Percentiles rank a stretch among this genome's conserved stretches.
Conservation (phyloP, 345 rosid species). For the Streptanthus diversifolius region DNA sequence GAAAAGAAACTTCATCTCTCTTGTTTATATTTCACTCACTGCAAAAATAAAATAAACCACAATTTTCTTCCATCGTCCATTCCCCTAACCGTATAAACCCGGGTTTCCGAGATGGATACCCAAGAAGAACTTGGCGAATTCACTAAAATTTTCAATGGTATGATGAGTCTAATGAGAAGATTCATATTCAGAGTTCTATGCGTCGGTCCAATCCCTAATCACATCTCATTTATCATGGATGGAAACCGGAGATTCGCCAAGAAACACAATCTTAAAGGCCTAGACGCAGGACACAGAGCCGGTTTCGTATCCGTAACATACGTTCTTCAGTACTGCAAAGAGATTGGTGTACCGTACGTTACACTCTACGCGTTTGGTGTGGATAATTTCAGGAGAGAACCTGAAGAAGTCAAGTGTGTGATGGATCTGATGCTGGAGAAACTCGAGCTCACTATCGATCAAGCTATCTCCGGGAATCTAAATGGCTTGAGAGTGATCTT, state of each 20-base stretch:
- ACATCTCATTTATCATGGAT: conserved; percentile 36
- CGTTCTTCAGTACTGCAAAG: conserved; percentile 55
- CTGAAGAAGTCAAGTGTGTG: conserved; percentile 56
- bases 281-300: conserved; percentile 43
- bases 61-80: neutral
- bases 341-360: conserved; percentile 53
- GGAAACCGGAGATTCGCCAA: conserved; percentile 34
- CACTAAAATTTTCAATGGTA: neutral
- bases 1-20: neutral
- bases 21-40: conserved; percentile 7
- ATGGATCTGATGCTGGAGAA: conserved; percentile 47
- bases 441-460: conserved; percentile 5
- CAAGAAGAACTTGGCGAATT: conserved; percentile 15
- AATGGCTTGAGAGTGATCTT: conserved; percentile 50
- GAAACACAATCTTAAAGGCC: conserved; percentile 22
- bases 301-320: conserved; percentile 51
- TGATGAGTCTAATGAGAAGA: conserved; percentile 15
- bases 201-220: conserved; percentile 30
- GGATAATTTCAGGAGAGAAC: conserved; percentile 68
- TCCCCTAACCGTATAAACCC: neutral
- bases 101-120: neutral
- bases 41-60: neutral
- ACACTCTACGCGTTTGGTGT: conserved; percentile 68
- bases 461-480: conserved; percentile 31
- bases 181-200: conserved; percentile 20